Conservation (phyloP, 768 basidiomycete species). For the Boletus speciosus region DNA sequence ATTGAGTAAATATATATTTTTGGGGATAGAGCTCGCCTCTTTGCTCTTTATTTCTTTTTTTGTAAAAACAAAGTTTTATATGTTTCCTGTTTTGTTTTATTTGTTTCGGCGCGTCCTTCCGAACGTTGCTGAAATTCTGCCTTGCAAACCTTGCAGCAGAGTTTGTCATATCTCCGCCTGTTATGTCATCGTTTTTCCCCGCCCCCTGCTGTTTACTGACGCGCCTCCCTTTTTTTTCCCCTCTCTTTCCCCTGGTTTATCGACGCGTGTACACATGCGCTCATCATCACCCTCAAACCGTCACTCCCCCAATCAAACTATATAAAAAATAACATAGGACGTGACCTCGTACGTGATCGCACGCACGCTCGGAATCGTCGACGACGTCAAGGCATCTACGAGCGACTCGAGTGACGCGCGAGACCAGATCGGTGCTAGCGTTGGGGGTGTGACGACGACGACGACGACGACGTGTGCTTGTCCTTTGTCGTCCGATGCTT, state of each 20-base stretch:
- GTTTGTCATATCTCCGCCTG: no score
- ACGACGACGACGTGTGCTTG: background rate
- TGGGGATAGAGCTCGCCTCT: background rate
- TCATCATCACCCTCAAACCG: background rate
- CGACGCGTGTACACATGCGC: background rate
- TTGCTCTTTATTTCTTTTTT: no score
- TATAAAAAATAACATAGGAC: slow-evolving; percentile 45
- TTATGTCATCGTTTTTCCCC: slow-evolving; percentile 1
- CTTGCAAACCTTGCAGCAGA: no score
- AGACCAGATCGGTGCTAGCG: background rate
- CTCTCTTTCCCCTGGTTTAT: background rate
- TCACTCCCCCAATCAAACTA: background rate
- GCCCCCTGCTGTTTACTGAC: slow-evolving; percentile 7
- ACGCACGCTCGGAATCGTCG: slow-evolving; percentile 74
- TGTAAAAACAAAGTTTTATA: no score
- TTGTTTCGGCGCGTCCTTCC: no score
- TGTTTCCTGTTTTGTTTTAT: no score
- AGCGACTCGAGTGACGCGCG: slow-evolving; percentile 38
- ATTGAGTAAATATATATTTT: slow-evolving; percentile 4
- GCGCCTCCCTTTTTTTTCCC: background rate
- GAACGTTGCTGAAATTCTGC: no score
- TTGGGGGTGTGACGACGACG: background rate
- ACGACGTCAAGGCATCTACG: slow-evolving; percentile 71
- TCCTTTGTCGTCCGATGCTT: no score
- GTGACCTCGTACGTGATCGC: slow-evolving; percentile 80